Evolutionary conservation across 768 basidiomycete genomes (phyloP), one percentile per base, ranked within the genome.

Genomic region (Xerocomellus intermedius): DNA sequence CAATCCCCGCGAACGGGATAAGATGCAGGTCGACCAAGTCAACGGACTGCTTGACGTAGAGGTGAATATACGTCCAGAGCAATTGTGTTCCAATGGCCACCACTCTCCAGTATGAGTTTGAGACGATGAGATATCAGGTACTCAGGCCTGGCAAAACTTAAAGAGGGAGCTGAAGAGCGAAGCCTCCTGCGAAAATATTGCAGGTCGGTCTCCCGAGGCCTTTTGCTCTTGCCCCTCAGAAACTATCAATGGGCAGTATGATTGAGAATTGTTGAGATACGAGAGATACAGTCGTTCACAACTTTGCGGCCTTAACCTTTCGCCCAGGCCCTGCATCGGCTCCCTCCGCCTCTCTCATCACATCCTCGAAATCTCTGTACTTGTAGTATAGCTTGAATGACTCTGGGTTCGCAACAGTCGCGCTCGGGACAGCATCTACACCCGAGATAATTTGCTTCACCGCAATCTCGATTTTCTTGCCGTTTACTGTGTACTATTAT

Each of bases 381-480:
- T 80, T 83, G 69, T 87, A 84, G 60, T 87, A 89, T 16, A 82
- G 67, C 54, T 84, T 68, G 42, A 88, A 74, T 0, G 82, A 81
- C 50, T 85, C 84, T 0, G 87, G 87, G 62, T 89, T 89, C 8
- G 86, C 84, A n/a, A 89, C 86, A 1, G 87, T 89, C n/a, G 86
- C 86, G 57, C 86, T 89, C 4, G 87, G 86, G 60, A 81, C 76
- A 39, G 87, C 57, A 54, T 80, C 75, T 13, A 75, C 74, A 1
- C 87, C 87, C n/a, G 85, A 88, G 38, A 89, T 77, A 52, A 89
- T 86, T 62, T 88, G 86, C 68, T 89, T 89, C 48, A 89, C 84
- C 3, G 85, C 86, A 28, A 89, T 87, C 69, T 89, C 87, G 39
- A 89, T 87, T 64, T 88, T 89, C 76, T 89, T 90, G 12, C 83